Evolutionary conservation across 148 eudicot genomes (phyloP), one percentile per base, ranked within the genome.

Genomic region (Rhododendron mucronatum): DNA sequence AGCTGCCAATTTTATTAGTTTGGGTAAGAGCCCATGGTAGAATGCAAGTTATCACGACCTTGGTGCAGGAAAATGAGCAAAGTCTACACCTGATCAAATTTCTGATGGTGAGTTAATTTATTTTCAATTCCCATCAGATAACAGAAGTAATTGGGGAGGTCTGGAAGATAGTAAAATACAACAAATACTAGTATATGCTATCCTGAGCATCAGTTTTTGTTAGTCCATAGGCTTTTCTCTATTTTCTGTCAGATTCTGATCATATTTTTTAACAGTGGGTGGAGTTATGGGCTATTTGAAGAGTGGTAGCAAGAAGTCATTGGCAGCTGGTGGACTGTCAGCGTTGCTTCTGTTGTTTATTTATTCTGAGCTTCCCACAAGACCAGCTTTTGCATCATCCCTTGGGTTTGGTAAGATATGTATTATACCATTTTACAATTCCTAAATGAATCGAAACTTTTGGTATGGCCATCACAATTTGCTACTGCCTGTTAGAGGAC

Each of bases 211-310:
- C 44, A 50, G 33, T 63, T 67, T 50, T 81, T 23, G 13, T 57
- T 30, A 3, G 48, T 39, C 16, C 37, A 23, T 83, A 48, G 37
- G 59, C 85, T 59, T 83, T 30, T 63, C 41, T 83, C 37, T 23
- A 28, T n/a, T 75, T 33, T 53, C 48, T 69, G 35, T 69, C 2
- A 18, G 35, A 48, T 16, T 41, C 16, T 51, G 3, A 33, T 53
- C 5, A 3, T 5, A 33, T 83, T 14, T 28, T 50, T 8, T 47
- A 2, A 23, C 74, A 87, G 82, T 90, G 13, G 99, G 99, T 82
- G 99, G 99, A 75, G 53, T 91, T 30, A 92, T 92, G 93, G 99
- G 99, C 48, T 96, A 88, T 76, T 69, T 96, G 85, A 96, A 96
- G 89, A 89, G 92, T 65, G 97, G 99, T 55, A 96, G 99, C 88